Conservation (phyloP, 2,329 filamentous ascomycete genomes). For the Elsinoe ampelina region DNA sequence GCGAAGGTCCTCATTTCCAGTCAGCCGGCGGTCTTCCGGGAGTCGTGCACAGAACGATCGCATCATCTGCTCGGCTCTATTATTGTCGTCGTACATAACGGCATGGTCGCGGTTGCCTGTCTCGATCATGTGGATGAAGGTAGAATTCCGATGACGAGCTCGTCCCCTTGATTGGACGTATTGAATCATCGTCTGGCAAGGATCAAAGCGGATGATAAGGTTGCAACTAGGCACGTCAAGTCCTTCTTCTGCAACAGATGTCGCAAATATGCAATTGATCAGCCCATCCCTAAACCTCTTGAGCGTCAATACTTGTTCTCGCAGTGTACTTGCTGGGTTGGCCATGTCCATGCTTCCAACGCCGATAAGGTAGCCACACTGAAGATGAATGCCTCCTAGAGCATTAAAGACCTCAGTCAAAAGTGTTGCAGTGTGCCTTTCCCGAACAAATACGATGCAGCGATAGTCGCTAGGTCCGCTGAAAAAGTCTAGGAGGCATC, state of each 20-base stretch:
- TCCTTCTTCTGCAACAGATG: conserved; percentile 57
- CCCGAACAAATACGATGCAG: conserved; percentile 82
- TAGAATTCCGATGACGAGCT: conserved; percentile 67
- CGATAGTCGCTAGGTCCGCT: conserved; percentile 47
- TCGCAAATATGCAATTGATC: conserved; percentile 54
- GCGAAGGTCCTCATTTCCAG: conserved; percentile 49
- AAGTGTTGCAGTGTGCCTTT: conserved; percentile 66
- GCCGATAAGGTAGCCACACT: conserved; percentile 56
- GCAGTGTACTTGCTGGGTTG: conserved; percentile 57
- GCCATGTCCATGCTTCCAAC: conserved; percentile 30
- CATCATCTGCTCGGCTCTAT: conserved; percentile 51
- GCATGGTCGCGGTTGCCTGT: conserved; percentile 53
- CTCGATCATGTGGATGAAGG: conserved; percentile 79
- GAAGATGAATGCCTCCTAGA: conserved; percentile 51
- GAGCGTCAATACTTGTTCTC: conserved; percentile 65
- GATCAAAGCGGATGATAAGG: conserved; percentile 67
- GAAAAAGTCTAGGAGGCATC: conserved; percentile 56
- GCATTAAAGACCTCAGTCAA: conserved; percentile 57
- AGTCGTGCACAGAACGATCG: conserved; percentile 66
- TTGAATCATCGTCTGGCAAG: conserved; percentile 83
- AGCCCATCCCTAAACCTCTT: conserved; percentile 52
- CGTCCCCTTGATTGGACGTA: conserved; percentile 90
- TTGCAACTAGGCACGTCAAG: conserved; percentile 60
- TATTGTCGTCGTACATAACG: conserved; percentile 49
- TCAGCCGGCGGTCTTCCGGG: conserved; percentile 63